phyloP scores from a whole-genome alignment of 352 stramenopile genomes.

The Thalassiosira hispida region DNA sequence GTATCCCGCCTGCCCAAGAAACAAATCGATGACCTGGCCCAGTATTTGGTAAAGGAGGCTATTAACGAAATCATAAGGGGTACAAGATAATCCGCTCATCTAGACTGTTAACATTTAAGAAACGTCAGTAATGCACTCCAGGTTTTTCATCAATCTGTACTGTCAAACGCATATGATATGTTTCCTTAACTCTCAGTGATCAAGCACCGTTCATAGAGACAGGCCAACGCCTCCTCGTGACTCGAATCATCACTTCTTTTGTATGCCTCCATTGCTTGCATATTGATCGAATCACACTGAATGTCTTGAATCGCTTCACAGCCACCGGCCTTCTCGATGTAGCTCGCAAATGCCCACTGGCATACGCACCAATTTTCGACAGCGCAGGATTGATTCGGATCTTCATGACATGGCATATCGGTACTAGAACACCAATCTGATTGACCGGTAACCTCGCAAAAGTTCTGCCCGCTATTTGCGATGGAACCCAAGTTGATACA shows the following conservation, averaged over 20 bases:
- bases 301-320: conserved; percentile 75
- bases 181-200: too few relatives aligned
- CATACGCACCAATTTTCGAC: conserved; percentile 78
- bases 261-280: conserved; percentile 67
- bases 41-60: conserved; percentile 28
- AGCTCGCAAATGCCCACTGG: conserved; percentile 79
- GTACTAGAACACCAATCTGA: conserved; percentile 63
- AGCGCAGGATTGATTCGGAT: conserved; percentile 25
- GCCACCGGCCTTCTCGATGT: conserved; percentile 68
- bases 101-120: background rate
- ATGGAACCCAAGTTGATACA: conserved; percentile 57
- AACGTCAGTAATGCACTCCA: background rate
- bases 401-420: conserved; percentile 63
- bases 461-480: conserved; percentile 51
- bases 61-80: conserved; percentile 16
- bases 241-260: conserved; percentile 6
- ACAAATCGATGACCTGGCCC: conserved; percentile 16
- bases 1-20: conserved; percentile 5
- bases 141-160: too few relatives aligned
- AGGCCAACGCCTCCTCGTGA: conserved; percentile 40
- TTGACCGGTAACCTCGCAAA: conserved; percentile 74
- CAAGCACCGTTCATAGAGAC: conserved; percentile 29
- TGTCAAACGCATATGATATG: too few relatives aligned
- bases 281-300: conserved; percentile 69
- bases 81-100: background rate